Conservation (phyloP, 2,329 filamentous ascomycete genomes). For the Trichoderma gracile region DNA sequence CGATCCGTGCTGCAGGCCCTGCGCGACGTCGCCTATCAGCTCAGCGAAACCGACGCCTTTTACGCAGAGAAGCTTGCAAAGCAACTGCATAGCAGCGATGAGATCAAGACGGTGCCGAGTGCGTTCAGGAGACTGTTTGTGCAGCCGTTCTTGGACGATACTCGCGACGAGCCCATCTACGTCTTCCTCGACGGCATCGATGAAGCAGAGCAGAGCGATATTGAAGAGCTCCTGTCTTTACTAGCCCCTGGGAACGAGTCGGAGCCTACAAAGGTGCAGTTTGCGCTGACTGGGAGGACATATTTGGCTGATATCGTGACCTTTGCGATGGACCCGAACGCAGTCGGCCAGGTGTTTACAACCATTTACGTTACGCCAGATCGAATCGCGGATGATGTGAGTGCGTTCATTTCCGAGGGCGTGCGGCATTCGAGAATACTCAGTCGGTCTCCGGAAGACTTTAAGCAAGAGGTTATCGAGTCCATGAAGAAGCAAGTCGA, state of each 20-base stretch:
- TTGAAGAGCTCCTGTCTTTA: constrained; percentile 41
- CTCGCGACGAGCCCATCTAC: constrained; percentile 41
- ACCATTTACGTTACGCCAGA: constrained; percentile 46
- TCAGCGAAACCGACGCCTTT: constrained; percentile 47
- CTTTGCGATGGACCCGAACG: constrained; percentile 38
- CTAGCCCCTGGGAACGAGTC: constrained; percentile 35
- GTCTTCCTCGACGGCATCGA: constrained; percentile 51
- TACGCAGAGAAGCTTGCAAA: constrained; percentile 46
- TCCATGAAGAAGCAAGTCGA: constrained; percentile 46
- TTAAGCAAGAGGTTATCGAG: constrained; percentile 43
- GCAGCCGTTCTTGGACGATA: constrained; percentile 41
- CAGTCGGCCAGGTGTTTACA: constrained; percentile 38
- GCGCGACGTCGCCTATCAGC: constrained; percentile 49
- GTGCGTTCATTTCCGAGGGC: constrained; percentile 44
- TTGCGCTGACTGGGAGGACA: constrained; percentile 46
- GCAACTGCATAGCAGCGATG: constrained; percentile 40
- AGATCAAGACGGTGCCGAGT: constrained; percentile 47
- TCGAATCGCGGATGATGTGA: constrained; percentile 47
- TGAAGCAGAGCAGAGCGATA: constrained; percentile 44
- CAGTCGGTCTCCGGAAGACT: constrained; percentile 35
- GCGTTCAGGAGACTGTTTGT: constrained; percentile 46
- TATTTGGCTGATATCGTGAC: constrained; percentile 44
- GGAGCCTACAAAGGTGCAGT: constrained; percentile 34
- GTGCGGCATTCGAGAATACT: constrained; percentile 44
- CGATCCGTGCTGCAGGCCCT: constrained; percentile 48